A percentile compares a stretch with the other conserved stretches of the same genome.
These are phyloP conservation scores for Elaeis oleifera DNA, from an alignment of 202 grass and related monocot genomes.

Conservation along the genomic window DNA sequence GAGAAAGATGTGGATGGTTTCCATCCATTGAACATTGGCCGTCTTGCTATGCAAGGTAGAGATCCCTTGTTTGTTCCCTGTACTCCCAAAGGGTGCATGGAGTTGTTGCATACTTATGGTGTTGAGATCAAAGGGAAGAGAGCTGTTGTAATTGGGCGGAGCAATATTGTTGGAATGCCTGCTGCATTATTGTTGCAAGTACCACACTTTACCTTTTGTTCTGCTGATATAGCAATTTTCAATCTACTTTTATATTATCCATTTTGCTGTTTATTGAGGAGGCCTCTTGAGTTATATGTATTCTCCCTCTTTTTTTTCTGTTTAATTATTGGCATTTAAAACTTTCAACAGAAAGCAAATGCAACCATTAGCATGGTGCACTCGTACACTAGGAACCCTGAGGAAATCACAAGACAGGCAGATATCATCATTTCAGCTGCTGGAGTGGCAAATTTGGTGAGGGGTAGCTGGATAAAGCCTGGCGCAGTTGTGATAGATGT, in stretches of 20 bases:
- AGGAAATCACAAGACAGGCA: conserved; percentile 74
- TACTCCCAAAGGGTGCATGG: conserved; percentile 98
- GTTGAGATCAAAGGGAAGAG: conserved; percentile 84
- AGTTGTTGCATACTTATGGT: conserved; percentile 64
- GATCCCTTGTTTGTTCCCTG: conserved; percentile 89
- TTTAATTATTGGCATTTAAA: too few relatives aligned
- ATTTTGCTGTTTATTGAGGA: conserved; percentile 3
- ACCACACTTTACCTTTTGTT: conserved; percentile 15
- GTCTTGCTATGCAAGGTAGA: conserved; percentile 93
- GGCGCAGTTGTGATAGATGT: conserved; percentile 89
- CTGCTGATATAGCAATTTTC: neutral
- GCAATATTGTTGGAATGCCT: conserved; percentile 96
- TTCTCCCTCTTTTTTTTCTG: too few relatives aligned
- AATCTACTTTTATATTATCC: neutral
- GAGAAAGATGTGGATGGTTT: conserved; percentile 96
- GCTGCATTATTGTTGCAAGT: conserved; percentile 81
- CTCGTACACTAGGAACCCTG: conserved; percentile 79
- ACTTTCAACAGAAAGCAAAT: conserved; percentile 65
- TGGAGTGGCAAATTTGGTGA: conserved; percentile 84
- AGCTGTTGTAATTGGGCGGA: conserved; percentile 80
- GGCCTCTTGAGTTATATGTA: too few relatives aligned
- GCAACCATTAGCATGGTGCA: conserved; percentile 96
- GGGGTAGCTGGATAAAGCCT: conserved; percentile 93
- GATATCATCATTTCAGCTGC: conserved; percentile 88
- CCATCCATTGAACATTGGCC: conserved; percentile 91